Evolutionary conservation across 352 stramenopile species (phyloP).

Genomic region (Pythium sp.): DNA sequence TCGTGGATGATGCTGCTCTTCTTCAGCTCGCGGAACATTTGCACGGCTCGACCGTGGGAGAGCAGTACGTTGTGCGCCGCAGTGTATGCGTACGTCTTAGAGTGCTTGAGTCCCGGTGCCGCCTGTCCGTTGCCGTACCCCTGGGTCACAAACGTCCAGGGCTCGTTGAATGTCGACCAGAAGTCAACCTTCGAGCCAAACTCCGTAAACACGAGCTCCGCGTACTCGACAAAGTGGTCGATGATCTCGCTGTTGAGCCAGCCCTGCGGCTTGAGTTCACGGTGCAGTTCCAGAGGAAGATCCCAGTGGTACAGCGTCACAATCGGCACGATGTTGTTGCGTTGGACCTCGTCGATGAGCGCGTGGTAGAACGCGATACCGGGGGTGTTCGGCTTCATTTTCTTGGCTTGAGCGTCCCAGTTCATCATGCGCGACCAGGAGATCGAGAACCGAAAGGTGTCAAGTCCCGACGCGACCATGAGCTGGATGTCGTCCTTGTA

Average conservation of each 20-base stretch:
- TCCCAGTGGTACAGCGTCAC: conserved; percentile 98
- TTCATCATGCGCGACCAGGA: conserved; percentile 90
- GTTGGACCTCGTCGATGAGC: conserved; percentile 84
- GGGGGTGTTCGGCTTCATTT: conserved; percentile 70
- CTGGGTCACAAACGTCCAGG: conserved; percentile 55
- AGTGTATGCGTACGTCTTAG: conserved; percentile 36
- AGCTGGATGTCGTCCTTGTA: conserved; percentile 89
- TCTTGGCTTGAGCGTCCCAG: conserved; percentile 41
- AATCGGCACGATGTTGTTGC: conserved; percentile 83
- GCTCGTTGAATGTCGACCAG: conserved; percentile 96
- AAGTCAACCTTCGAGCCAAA: conserved; percentile 90
- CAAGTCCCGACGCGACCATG: conserved; percentile 88
- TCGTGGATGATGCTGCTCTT: conserved; percentile 23
- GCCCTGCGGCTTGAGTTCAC: conserved; percentile 67
- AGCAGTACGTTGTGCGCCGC: conserved; percentile 88
- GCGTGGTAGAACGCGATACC: conserved; percentile 93
- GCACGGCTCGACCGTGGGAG: conserved; percentile 80
- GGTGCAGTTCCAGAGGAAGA: conserved; percentile 86
- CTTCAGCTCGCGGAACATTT: conserved; percentile 67
- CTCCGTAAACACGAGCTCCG: conserved; percentile 84
- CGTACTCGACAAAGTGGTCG: conserved; percentile 89
- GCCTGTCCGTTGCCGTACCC: conserved; percentile 57
- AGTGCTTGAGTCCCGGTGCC: conserved; percentile 35
- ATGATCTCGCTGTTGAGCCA: conserved; percentile 63
- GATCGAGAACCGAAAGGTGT: conserved; percentile 93